Evolutionary conservation across 345 rosid species (phyloP).

Genomic region (Eucalyptus sp.): DNA sequence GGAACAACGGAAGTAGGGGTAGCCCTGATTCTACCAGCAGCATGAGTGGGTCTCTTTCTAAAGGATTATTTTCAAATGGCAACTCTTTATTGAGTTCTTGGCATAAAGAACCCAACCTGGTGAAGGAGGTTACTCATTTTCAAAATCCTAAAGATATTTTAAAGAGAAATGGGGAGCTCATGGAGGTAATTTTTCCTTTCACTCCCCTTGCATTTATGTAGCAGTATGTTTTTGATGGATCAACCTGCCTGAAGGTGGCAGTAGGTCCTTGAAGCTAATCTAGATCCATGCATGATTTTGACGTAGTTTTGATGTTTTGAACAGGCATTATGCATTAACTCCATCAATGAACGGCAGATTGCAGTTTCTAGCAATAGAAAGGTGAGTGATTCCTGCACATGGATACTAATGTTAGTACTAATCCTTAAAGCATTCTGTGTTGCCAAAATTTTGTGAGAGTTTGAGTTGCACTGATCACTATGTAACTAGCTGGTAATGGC

Average conservation of each 20-base stretch:
- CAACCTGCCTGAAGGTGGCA: neutral
- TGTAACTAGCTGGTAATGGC: neutral
- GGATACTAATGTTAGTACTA: neutral
- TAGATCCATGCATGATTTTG: neutral
- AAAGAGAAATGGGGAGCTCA: constrained; percentile 78
- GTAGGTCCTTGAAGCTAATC: neutral
- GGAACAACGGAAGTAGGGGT: constrained; percentile 15
- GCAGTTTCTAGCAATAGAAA: constrained; percentile 84
- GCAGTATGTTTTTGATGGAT: constrained; percentile 2
- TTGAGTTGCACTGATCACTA: neutral
- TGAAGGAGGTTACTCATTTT: constrained; percentile 37
- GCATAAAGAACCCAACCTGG: constrained; percentile 27
- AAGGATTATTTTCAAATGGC: constrained; percentile 20
- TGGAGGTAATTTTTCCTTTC: constrained; percentile 42
- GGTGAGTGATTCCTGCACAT: constrained; percentile 32
- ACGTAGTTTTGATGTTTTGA: neutral
- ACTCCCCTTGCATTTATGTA: neutral
- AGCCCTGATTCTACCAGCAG: constrained; percentile 12
- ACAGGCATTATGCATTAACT: constrained; percentile 79
- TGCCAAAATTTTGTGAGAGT: neutral
- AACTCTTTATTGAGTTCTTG: constrained; percentile 30
- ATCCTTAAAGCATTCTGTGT: neutral
- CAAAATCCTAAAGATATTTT: constrained; percentile 53
- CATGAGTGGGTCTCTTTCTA: constrained; percentile 21
- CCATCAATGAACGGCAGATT: constrained; percentile 50